Evolutionary conservation across 345 rosid species (phyloP).

Genomic region (Moricandia arvensis): DNA sequence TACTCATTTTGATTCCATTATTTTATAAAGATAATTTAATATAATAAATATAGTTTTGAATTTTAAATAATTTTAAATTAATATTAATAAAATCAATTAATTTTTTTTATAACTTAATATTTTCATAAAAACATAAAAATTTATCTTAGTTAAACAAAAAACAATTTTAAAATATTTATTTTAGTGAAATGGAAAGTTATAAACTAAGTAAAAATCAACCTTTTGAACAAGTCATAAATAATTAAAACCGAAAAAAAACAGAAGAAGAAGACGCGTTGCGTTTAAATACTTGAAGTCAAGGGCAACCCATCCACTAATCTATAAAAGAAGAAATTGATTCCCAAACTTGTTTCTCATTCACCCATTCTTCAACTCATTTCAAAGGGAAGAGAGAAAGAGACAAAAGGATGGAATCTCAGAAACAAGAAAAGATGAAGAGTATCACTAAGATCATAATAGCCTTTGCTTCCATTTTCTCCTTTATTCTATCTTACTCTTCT

Average conservation of each 20-base stretch:
- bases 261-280: background rate
- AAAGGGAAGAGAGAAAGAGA: background rate
- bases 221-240: background rate
- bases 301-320: background rate
- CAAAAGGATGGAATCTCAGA: constrained; percentile 10
- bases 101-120: too few relatives aligned
- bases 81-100: too few relatives aligned
- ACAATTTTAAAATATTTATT: too few relatives aligned
- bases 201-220: background rate
- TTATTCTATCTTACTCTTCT: constrained; percentile 38
- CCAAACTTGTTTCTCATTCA: constrained; percentile 3
- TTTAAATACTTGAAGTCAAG: constrained; percentile 17
- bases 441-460: constrained; percentile 38
- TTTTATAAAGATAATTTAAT: too few relatives aligned
- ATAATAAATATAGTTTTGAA: too few relatives aligned
- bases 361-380: background rate
- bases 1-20: too few relatives aligned
- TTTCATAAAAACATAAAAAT: too few relatives aligned
- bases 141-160: too few relatives aligned
- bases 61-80: too few relatives aligned
- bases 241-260: background rate
- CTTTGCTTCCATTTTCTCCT: constrained; percentile 41
- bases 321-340: constrained; percentile 12
- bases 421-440: constrained; percentile 33
- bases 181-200: too few relatives aligned